A percentile compares a stretch with the other conserved stretches of the same genome.
phyloP scores from a whole-genome alignment of 2,329 filamentous ascomycete genomes.

The Passalora sequoiae region DNA sequence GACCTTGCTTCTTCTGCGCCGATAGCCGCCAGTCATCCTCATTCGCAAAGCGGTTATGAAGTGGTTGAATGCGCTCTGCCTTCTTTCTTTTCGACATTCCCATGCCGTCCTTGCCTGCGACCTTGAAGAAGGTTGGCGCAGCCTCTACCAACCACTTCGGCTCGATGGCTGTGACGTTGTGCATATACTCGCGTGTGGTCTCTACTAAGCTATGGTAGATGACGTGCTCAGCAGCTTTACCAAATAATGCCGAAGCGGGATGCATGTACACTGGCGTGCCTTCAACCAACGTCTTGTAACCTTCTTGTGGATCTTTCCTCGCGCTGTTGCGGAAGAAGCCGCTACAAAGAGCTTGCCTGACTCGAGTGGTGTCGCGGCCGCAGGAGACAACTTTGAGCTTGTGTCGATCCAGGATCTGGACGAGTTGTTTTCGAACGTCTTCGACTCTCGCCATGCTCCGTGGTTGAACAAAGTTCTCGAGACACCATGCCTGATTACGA shows the following conservation, averaged over 20 bases:
- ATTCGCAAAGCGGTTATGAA: conserved; percentile 86
- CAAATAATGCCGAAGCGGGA: conserved; percentile 84
- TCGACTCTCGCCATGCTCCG: conserved; percentile 81
- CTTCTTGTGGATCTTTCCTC: conserved; percentile 90
- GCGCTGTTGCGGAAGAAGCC: conserved; percentile 96
- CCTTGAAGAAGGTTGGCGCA: conserved; percentile 98
- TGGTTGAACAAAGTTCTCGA: conserved; percentile 95
- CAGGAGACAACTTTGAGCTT: conserved; percentile 77
- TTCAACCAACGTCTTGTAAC: conserved; percentile 96
- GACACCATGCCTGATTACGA: conserved; percentile 85
- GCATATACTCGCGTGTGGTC: conserved; percentile 98
- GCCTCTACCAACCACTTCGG: conserved; percentile 91
- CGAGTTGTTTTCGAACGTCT: conserved; percentile 86
- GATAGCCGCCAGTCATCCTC: conserved; percentile 95
- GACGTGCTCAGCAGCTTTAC: conserved; percentile 93
- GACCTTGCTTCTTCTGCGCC: conserved; percentile 77
- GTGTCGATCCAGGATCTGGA: conserved; percentile 91
- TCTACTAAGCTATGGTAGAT: conserved; percentile 88
- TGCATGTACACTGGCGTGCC: conserved; percentile 93
- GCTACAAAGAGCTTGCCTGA: conserved; percentile 80
- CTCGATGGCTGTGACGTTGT: conserved; percentile 85
- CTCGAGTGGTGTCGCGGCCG: conserved; percentile 78
- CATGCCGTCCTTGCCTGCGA: conserved; percentile 71
- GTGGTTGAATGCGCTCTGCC: conserved; percentile 87
- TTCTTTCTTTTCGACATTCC: conserved; percentile 80